Evolutionary conservation across 2,329 filamentous ascomycete genomes (phyloP).

Genomic region (Madurella mycetomatis): DNA sequence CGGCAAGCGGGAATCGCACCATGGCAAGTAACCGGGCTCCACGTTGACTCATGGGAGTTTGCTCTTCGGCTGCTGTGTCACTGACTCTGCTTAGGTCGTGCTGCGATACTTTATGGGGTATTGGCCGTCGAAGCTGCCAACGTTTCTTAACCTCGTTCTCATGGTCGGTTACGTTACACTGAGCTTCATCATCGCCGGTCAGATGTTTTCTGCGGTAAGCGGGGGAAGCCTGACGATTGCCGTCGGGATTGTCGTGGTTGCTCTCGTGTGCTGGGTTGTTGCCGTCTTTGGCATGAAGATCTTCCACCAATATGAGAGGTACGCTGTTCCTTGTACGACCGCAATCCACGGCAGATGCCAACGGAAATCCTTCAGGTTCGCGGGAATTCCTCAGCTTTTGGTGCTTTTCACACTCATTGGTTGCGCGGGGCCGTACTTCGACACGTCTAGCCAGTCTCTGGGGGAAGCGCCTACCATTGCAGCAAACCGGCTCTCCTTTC

Average conservation of each 20-base stretch:
- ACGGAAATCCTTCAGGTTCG: conserved; percentile 40
- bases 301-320: conserved; percentile 66
- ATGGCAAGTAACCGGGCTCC: conserved; percentile 20
- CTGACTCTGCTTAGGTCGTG: conserved; percentile 17
- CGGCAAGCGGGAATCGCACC: conserved; percentile 27
- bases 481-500: conserved; percentile 62
- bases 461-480: conserved; percentile 49
- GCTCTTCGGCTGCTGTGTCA: too few relatives aligned
- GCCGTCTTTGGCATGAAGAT: conserved; percentile 64
- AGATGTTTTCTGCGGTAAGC: conserved; percentile 62
- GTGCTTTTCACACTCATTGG: conserved; percentile 59
- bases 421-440: conserved; percentile 56
- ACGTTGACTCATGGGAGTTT: not conserved
- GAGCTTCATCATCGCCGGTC: conserved; percentile 61
- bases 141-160: conserved; percentile 30
- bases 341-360: too few relatives aligned
- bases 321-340: conserved; percentile 6
- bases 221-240: conserved; percentile 55
- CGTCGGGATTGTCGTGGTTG: conserved; percentile 63
- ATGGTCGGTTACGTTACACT: conserved; percentile 43
- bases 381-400: conserved; percentile 60
- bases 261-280: conserved; percentile 58
- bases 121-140: conserved; percentile 31
- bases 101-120: conserved; percentile 32
- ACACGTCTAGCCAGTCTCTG: conserved; percentile 45